A percentile compares a stretch with the other conserved stretches of the same genome.
These are phyloP conservation scores for Calocybe indica DNA, from an alignment of 768 basidiomycete genomes.

Conservation along the genomic window DNA sequence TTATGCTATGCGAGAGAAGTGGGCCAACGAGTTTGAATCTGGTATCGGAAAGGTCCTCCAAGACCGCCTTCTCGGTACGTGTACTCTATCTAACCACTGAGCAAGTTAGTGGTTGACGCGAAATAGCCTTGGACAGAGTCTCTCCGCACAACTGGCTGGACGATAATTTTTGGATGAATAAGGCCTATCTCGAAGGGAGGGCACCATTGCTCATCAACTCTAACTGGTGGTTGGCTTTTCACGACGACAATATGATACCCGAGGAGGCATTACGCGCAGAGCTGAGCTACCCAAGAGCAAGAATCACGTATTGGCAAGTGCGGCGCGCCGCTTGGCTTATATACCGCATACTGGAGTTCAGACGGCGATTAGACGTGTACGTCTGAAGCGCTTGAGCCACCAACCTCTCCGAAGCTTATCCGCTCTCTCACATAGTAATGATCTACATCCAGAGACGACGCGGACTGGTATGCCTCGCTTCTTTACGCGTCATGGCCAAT, in stretches of 20 bases:
- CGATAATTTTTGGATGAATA: slow-evolving; percentile 88
- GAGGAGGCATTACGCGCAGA: slow-evolving; percentile 28
- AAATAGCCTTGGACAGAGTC: slow-evolving; percentile 66
- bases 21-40: slow-evolving; percentile 63
- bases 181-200: slow-evolving; percentile 85
- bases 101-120: slow-evolving; percentile 13
- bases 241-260: slow-evolving; percentile 66
- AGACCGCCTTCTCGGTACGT: slow-evolving; percentile 66
- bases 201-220: slow-evolving; percentile 83
- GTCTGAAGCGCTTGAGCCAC: slow-evolving; percentile 1
- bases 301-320: slow-evolving; percentile 78
- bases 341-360: slow-evolving; percentile 68
- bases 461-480: slow-evolving; percentile 46
- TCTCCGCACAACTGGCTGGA: slow-evolving; percentile 93
- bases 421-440: slow-evolving; percentile 43
- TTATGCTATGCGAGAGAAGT: slow-evolving; percentile 47
- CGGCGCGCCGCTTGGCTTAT: slow-evolving; percentile 80
- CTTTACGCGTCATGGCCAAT: too few species aligned
- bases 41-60: slow-evolving; percentile 69
- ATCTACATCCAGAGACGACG: slow-evolving; percentile 63
- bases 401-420: slow-evolving; percentile 5
- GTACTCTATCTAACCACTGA: slow-evolving; percentile 3
- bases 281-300: slow-evolving; percentile 30
- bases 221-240: slow-evolving; percentile 93
- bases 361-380: slow-evolving; percentile 56